These are phyloP conservation scores for Xylaria castorea DNA, from an alignment of 495 filamentous ascomycete genomes.

Conservation along the genomic window DNA sequence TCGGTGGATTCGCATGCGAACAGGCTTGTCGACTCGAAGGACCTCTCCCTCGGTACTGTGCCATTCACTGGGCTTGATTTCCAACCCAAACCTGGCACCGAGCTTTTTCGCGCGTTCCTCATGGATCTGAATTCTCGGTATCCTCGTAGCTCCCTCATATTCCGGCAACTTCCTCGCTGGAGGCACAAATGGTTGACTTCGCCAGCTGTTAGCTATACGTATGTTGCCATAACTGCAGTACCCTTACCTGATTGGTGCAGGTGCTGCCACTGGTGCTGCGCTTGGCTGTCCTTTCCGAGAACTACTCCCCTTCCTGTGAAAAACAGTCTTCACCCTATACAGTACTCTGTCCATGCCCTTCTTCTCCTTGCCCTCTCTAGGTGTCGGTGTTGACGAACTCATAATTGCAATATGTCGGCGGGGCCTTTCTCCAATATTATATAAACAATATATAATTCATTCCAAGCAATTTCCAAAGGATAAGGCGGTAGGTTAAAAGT, in stretches of 20 bases:
- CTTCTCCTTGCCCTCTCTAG: conserved; percentile 60
- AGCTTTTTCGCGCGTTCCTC: conserved; percentile 74
- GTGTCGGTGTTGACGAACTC: conserved; percentile 51
- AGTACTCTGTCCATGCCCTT: conserved; percentile 68
- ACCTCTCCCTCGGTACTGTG: conserved; percentile 63
- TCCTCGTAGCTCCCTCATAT: conserved; percentile 46
- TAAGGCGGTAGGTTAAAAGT: background rate
- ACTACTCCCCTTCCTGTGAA: conserved; percentile 57
- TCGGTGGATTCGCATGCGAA: conserved; percentile 89
- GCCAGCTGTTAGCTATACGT: background rate
- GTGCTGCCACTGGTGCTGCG: conserved; percentile 36
- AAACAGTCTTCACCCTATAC: conserved; percentile 67
- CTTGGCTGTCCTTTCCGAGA: conserved; percentile 50
- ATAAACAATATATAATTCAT: background rate
- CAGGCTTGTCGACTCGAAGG: conserved; percentile 82
- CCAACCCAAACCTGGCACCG: conserved; percentile 76
- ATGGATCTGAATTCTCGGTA: conserved; percentile 59
- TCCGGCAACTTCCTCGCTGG: conserved; percentile 33
- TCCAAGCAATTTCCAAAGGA: background rate
- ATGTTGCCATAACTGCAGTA: background rate
- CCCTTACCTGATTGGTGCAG: conserved; percentile 36
- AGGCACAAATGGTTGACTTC: conserved; percentile 36
- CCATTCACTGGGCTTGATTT: conserved; percentile 74
- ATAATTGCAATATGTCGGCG: conserved; percentile 39
- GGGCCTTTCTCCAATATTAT: conserved; percentile 3